Base-by-base conservation (phyloP, 2,329 filamentous ascomycete species). In the Pseudonectria foliicola region DNA sequence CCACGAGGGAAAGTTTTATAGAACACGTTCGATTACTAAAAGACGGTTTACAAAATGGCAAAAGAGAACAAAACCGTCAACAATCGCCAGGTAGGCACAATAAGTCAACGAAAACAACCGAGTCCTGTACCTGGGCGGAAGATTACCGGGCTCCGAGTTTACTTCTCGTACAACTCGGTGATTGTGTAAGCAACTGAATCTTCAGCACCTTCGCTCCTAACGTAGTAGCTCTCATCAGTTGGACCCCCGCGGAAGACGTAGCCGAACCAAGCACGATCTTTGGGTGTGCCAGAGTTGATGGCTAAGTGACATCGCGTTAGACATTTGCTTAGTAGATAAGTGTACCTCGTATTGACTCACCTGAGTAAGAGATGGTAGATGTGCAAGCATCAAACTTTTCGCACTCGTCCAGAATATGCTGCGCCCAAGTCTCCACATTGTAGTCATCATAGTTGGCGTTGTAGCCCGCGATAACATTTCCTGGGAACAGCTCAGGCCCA, bases 261-360 rank as follows among this genome's bases (percentile, higher is more conserved):
- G 14, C 38, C 38, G 31, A 37, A 40, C 38, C 38, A 40, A 13
- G 5, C 13, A 10, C 38, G 31, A 3, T 27, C 16, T n/a, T 31
- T 29, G 11, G 33, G 25, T 3, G 30, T 31, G 25, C 38, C 38
- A 25, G 29, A 34, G 13, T 40, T 40, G 38, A 37, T 37, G 13
- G 34, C 38, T 39, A 16, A 10, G 27, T 4, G 6, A 6, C 4
- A 6, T 21, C 18, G 15, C 8, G 29, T 27, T 14, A 33, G 24
- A n/a, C 24, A 16, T 15, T 16, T 7, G n/a, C n/a, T 18, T 12
- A 5, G n/a, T 15, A 3, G 13, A 30, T n/a, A 16, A 3, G 16
- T 6, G 6, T 6, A 18, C 15, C 13, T 23, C 11, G 24, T 3
- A 25, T 10, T 8, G 13, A 21, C 25, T 24, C 8, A 37, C 35